phyloP scores from a whole-genome alignment of 805 yeast species.

The Wickerhamomyces strasburgensis region DNA sequence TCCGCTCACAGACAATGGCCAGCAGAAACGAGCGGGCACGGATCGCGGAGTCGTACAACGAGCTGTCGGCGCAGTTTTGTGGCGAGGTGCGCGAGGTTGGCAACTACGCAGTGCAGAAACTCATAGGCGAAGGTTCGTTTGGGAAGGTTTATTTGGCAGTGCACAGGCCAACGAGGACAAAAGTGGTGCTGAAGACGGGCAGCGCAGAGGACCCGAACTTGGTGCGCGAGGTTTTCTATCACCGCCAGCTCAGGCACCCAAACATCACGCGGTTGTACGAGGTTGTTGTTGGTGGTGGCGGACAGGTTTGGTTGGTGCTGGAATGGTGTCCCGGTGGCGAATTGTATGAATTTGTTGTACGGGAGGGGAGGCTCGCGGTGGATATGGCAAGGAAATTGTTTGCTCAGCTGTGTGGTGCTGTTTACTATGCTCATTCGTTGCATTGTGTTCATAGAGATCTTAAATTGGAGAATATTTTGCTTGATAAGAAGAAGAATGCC shows the following conservation, averaged over 20 bases:
- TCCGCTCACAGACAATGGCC: too few species aligned
- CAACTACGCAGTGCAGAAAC: constrained; percentile 64
- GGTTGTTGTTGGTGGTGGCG: constrained; percentile 67
- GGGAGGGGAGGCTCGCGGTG: constrained; percentile 43
- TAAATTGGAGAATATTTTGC: constrained; percentile 71
- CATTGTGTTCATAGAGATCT: constrained; percentile 83
- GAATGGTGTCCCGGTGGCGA: constrained; percentile 88
- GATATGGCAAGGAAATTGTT: constrained; percentile 51
- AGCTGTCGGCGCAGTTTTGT: constrained; percentile 45
- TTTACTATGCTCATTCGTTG: constrained; percentile 66
- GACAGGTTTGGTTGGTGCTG: constrained; percentile 76
- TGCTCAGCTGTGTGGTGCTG: constrained; percentile 56
- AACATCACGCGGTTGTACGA: constrained; percentile 83
- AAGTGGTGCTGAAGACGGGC: constrained; percentile 82
- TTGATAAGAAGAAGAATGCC: constrained; percentile 52
- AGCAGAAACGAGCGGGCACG: constrained; percentile 26
- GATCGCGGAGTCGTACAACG: constrained; percentile 62
- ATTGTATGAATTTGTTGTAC: constrained; percentile 60
- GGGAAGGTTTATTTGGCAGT: constrained; percentile 86
- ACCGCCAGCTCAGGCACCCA: constrained; percentile 77
- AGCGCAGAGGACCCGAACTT: constrained; percentile 73
- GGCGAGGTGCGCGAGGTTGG: constrained; percentile 65
- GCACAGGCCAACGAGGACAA: constrained; percentile 69
- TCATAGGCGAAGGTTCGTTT: constrained; percentile 89
- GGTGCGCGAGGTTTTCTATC: constrained; percentile 86